Conservation (phyloP, 441 rosid genomes). For the Brassica hybrid region DNA sequence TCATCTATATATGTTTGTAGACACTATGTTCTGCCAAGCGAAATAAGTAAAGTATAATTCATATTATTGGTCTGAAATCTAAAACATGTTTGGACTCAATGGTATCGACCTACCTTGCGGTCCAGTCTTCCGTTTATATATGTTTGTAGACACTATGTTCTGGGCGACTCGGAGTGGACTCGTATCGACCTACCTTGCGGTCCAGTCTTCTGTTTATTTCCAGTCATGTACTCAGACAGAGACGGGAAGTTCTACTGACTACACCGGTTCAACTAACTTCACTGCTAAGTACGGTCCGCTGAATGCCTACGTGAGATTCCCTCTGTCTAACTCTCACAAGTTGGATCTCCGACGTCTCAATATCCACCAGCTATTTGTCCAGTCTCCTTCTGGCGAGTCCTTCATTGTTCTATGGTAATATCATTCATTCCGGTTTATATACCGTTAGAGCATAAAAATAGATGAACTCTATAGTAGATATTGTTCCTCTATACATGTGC, state of each 20-base stretch:
- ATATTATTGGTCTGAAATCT: no score
- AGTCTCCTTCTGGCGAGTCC: conserved; percentile 19
- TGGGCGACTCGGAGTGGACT: conserved; percentile 26
- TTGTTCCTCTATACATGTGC: background rate
- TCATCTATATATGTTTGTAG: no score
- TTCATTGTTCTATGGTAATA: conserved; percentile 16
- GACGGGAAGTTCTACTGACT: conserved; percentile 17
- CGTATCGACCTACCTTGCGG: conserved; percentile 1
- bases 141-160: no score
- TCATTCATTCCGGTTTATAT: no score
- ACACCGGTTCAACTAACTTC: conserved; percentile 22
- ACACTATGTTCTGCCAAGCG: no score
- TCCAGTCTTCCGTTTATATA: no score
- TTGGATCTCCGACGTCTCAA: background rate
- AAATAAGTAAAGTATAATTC: no score
- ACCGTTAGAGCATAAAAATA: no score
- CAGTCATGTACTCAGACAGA: conserved; percentile 9
- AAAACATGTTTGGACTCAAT: no score
- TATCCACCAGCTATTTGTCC: background rate
- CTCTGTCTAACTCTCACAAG: background rate
- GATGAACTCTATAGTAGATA: no score
- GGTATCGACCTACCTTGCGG: no score
- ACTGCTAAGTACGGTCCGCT: conserved; percentile 3
- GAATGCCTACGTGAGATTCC: conserved; percentile 9
- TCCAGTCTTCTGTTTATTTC: background rate